Conservation (phyloP, 768 basidiomycete genomes). For the Leccinum boreale region DNA sequence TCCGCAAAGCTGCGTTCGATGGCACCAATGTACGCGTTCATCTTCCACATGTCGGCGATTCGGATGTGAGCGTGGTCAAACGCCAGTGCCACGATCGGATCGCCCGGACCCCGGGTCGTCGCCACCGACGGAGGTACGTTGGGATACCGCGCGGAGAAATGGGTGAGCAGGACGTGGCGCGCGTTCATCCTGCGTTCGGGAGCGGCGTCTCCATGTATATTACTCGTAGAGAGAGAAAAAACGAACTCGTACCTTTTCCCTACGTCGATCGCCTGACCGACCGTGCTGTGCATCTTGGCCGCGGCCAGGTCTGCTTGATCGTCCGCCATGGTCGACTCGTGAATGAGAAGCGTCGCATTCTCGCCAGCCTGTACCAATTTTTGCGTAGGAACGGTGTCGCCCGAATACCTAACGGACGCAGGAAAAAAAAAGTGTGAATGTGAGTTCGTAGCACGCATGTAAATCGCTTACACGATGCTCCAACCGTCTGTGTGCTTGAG, state of each 20-base stretch:
- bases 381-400: slow-evolving; percentile 80
- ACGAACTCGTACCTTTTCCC: slow-evolving; percentile 54
- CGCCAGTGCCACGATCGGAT: slow-evolving; percentile 65
- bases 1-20: slow-evolving; percentile 63
- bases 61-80: slow-evolving; percentile 76
- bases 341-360: slow-evolving; percentile 79
- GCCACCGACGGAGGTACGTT: slow-evolving; percentile 60
- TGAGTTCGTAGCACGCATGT: neutral
- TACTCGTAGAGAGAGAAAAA: neutral
- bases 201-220: neutral
- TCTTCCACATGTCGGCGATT: slow-evolving; percentile 83
- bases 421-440: neutral
- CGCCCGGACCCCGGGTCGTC: slow-evolving; percentile 18
- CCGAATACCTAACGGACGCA: slow-evolving; percentile 55
- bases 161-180: slow-evolving; percentile 82
- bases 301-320: slow-evolving; percentile 71
- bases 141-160: slow-evolving; percentile 94
- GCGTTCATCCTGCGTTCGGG: slow-evolving; percentile 69
- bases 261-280: slow-evolving; percentile 81
- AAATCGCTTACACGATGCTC: slow-evolving; percentile 38
- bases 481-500: slow-evolving; percentile 60
- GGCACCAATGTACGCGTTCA: slow-evolving; percentile 70
- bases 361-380: slow-evolving; percentile 62
- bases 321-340: slow-evolving; percentile 92
- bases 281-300: slow-evolving; percentile 84